Conservation (phyloP, 2,329 filamentous ascomycete genomes). For the Mycocentrospora acerina region DNA sequence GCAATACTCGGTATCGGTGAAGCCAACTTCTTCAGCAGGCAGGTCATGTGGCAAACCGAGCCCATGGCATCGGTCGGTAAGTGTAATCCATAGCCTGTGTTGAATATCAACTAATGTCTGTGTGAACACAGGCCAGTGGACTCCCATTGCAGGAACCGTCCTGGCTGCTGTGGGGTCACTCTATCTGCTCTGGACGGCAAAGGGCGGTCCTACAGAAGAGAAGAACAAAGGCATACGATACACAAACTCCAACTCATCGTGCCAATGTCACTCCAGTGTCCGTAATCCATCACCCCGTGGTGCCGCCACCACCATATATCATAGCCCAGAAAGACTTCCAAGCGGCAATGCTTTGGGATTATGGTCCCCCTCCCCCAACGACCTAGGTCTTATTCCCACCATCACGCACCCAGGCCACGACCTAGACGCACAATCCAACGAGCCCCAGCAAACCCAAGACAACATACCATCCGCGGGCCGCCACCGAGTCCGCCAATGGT, state of each 20-base stretch:
- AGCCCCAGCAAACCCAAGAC: conserved; percentile 6
- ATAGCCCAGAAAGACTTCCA: not conserved
- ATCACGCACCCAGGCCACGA: conserved; percentile 16
- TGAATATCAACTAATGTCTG: not conserved
- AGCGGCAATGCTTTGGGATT: conserved; percentile 10
- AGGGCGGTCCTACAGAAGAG: conserved; percentile 21
- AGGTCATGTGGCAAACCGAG: conserved; percentile 61
- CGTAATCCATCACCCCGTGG: conserved; percentile 4
- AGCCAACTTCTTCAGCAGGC: conserved; percentile 62
- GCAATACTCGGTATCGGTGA: conserved; percentile 64
- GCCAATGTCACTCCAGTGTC: conserved; percentile 27
- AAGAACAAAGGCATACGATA: conserved; percentile 6
- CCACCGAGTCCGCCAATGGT: conserved; percentile 32
- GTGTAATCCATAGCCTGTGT: not conserved
- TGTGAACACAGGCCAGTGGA: conserved; percentile 52
- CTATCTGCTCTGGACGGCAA: conserved; percentile 53
- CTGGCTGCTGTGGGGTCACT: conserved; percentile 62
- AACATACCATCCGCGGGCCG: conserved; percentile 19
- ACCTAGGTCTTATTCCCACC: conserved; percentile 11
- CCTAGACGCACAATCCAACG: not conserved
- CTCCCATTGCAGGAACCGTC: conserved; percentile 59
- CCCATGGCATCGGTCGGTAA: conserved; percentile 60
- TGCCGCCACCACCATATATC: conserved; percentile 2
- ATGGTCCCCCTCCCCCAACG: conserved; percentile 16
- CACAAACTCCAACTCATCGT: conserved; percentile 2